Evolutionary conservation across 2,329 filamentous ascomycete species (phyloP).

Genomic region (Fusarium compactum): DNA sequence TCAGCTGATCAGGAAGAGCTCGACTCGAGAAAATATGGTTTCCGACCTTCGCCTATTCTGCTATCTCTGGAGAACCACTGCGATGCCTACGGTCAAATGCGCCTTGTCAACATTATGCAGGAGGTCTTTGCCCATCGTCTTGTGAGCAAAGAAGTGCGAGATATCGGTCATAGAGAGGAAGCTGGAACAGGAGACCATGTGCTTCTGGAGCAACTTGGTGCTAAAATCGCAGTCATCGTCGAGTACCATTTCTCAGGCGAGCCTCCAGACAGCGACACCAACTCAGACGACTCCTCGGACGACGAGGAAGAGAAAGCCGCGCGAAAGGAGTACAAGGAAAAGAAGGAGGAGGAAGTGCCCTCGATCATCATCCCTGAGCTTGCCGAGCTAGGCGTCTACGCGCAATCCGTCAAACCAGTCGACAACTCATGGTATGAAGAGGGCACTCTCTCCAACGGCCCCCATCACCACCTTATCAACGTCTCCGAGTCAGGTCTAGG

Average conservation of each 20-base stretch:
- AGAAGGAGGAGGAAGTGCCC: conserved; percentile 62
- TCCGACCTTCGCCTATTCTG: conserved; percentile 68
- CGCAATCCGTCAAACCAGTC: conserved; percentile 75
- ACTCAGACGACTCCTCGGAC: conserved; percentile 51
- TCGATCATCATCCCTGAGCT: conserved; percentile 72
- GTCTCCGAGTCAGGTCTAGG: conserved; percentile 72
- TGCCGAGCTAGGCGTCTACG: conserved; percentile 74
- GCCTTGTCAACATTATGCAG: conserved; percentile 73
- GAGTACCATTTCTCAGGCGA: conserved; percentile 73
- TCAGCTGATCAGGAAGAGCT: conserved; percentile 69
- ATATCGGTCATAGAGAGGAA: conserved; percentile 68
- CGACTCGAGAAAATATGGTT: conserved; percentile 53
- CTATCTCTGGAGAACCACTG: conserved; percentile 78
- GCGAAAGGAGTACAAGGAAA: conserved; percentile 64
- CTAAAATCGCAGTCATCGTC: conserved; percentile 75
- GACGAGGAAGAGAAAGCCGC: conserved; percentile 60
- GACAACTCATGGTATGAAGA: conserved; percentile 74
- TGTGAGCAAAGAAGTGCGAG: conserved; percentile 67
- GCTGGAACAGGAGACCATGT: conserved; percentile 65
- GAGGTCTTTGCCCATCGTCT: conserved; percentile 72
- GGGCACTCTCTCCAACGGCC: conserved; percentile 63
- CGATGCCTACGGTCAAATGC: conserved; percentile 66
- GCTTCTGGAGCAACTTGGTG: conserved; percentile 68
- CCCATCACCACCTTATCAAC: conserved; percentile 76
- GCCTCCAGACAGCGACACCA: conserved; percentile 54